Base-by-base conservation (phyloP, 2,329 filamentous ascomycete species). In the Fonsecaea monophora region DNA sequence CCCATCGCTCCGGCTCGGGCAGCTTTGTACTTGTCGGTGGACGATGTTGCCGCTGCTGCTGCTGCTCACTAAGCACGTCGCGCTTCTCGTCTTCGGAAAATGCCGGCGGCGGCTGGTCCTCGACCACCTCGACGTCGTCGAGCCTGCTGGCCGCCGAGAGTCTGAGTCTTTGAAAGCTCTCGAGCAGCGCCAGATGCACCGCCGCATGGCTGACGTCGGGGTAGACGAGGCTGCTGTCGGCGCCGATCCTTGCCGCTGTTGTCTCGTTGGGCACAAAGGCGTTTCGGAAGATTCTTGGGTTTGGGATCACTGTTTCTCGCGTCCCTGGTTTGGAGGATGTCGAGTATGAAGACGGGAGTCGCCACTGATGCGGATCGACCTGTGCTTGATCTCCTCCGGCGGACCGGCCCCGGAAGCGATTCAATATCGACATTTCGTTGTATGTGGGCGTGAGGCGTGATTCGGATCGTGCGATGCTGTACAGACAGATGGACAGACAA, bases 111-210 rank as follows among this genome's bases (percentile, higher is more conserved):
- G 25, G 25, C 25, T 40, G 55, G 59, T 30, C 50, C 45, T 57
- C 38, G 42, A 42, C 60, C 10, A 62, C 32, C 25, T 25, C 25
- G 25, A 25, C 25, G 25, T 25, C 25, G 32, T 59, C 56, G 40
- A 65, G 60, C n/a, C 65, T 45, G 35, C 35, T 42, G 30, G 67
- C 62, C 25, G n/a, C 55, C 25, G 25, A 25, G 34, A 61, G 34
- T 38, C 56, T 68, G 25, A 71, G 62, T 15, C 60, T 66, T 15
- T 38, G 58, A 38, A 71, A 71, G 57, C 69, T 68, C 50, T 71
- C 69, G 21, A 70, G 50, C 21, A 71, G 53, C 18, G 42, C 48
- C 21, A 71, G 55, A 50, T 71, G 68, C n/a, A 64, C 65, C 12
- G 68, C 68, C 4, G 60, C 38, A 53, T 71, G 69, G 25, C 69